Evolutionary conservation across 768 basidiomycete genomes (phyloP).

Genomic region (Boletus barrowsii): DNA sequence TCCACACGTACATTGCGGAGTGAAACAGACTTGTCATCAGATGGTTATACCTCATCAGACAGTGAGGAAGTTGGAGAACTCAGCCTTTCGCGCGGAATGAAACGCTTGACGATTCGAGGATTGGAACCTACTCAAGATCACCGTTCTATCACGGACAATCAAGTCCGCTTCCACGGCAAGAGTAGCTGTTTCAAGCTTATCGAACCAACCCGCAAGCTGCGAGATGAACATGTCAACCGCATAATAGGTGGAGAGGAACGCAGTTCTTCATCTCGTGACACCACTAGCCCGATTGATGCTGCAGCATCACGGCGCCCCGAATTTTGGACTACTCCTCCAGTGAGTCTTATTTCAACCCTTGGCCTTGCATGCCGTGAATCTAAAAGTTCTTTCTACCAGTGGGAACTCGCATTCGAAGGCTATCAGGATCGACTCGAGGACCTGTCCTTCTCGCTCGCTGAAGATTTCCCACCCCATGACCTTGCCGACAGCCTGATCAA

Average conservation of each 20-base stretch:
- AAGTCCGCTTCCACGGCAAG: conserved; percentile 59
- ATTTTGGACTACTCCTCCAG: conserved; percentile 60
- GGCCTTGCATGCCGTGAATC: not conserved
- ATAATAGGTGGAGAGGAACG: conserved; percentile 18
- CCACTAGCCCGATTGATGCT: conserved; percentile 18
- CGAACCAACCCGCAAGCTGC: conserved; percentile 50
- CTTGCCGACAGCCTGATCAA: conserved; percentile 58
- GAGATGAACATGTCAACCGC: conserved; percentile 47
- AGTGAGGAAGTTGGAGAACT: conserved; percentile 38
- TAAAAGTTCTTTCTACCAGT: conserved; percentile 34
- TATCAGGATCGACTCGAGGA: conserved; percentile 27
- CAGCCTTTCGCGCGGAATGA: conserved; percentile 38
- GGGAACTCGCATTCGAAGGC: conserved; percentile 58
- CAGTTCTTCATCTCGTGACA: conserved; percentile 16
- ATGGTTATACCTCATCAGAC: conserved; percentile 31
- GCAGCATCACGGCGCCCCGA: conserved; percentile 38
- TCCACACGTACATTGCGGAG: conserved; percentile 24
- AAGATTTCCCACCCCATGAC: conserved; percentile 62
- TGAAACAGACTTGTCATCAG: conserved; percentile 29
- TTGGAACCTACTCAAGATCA: conserved; percentile 36
- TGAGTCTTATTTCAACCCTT: conserved; percentile 29
- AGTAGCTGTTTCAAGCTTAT: conserved; percentile 57
- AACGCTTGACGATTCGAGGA: conserved; percentile 36
- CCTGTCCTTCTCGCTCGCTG: conserved; percentile 34
- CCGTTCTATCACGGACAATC: conserved; percentile 34